Evolutionary conservation across 805 yeast genomes (phyloP), one percentile per base, ranked within the genome.

Genomic region (Lipomyces japonicus): DNA sequence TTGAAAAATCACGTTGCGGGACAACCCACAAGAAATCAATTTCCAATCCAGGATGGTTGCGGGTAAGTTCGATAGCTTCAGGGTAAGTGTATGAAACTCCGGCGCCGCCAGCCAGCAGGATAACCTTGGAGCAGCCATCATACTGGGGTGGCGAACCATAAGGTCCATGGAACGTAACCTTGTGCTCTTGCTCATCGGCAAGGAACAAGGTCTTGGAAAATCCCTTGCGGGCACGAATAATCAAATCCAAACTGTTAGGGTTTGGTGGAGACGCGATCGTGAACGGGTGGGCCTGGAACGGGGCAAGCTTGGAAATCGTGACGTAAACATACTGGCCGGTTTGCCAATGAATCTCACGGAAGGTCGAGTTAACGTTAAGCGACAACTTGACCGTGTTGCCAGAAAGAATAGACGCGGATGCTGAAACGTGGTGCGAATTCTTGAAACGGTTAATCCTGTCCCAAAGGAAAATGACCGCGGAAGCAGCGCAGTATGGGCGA

Each of bases 81-180:
- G 68, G 65, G 47, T 52, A 65, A 10, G 66, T 61, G 53, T 60
- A 64, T 12, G 68, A 64, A 10, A 64, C 65, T 26, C 68, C 68
- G 10, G 68, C 63, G 4, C 68, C 68, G 12, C 68, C 68, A 12
- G 67, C 60, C 19, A 64, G 57, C n/a, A 64, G 62, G 37, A 64
- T 44, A 38, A 54, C 58, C 53, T 51, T 50, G 48, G 53, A 39
- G 42, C 46, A 41, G 45, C 53, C 54, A 32, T 55, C 57, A 46
- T 41, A 56, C 51, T 48, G 45, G 30, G 58, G 53, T 12, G 59
- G 58, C 22, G 60, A 56, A 31, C 58, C 58, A 46, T 53, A 53
- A 6, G 58, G 59, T 18, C 58, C 58, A 44, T 54, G 58, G 56
- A 54, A 54, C 34, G 58, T 48, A 34, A 64, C 57, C 45, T 56